Evolutionary conservation across 768 basidiomycete genomes (phyloP).

Genomic region (Coprinopsis sp.): DNA sequence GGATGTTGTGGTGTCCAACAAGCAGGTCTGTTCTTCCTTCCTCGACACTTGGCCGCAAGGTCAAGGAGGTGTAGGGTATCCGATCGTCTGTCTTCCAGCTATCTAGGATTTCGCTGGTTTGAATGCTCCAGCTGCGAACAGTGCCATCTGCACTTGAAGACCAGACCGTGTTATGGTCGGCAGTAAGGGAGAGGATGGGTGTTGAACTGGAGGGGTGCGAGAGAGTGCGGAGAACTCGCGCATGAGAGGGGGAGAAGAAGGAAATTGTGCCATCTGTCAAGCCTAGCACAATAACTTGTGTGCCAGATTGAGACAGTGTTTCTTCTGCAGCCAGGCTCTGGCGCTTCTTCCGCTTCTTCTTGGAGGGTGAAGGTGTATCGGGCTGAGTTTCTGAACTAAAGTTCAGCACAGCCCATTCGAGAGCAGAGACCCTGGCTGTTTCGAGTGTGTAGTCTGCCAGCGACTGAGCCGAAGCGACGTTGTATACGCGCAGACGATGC

Average conservation of each 20-base stretch:
- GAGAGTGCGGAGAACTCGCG: slow-evolving; percentile 49
- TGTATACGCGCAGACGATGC: slow-evolving; percentile 63
- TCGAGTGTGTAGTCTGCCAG: slow-evolving; percentile 56
- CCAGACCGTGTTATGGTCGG: slow-evolving; percentile 39
- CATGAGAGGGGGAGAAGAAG: slow-evolving; percentile 60
- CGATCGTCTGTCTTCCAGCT: slow-evolving; percentile 56
- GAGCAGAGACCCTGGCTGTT: slow-evolving; percentile 47
- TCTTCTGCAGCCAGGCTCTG: slow-evolving; percentile 23
- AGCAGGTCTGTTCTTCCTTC: slow-evolving; percentile 44
- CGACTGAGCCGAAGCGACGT: slow-evolving; percentile 49
- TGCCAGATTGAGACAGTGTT: slow-evolving; percentile 20
- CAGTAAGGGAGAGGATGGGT: slow-evolving; percentile 45
- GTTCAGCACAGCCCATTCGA: slow-evolving; percentile 47
- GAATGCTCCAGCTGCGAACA: slow-evolving; percentile 54
- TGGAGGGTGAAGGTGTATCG: slow-evolving; percentile 34
- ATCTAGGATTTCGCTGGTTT: slow-evolving; percentile 42
- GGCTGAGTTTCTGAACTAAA: slow-evolving; percentile 16
- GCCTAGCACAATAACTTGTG: slow-evolving; percentile 51
- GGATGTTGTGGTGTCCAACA: slow-evolving; percentile 57
- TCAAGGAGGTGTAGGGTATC: slow-evolving; percentile 52
- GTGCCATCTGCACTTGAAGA: slow-evolving; percentile 55
- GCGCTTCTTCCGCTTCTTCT: slow-evolving; percentile 54
- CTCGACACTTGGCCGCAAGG: slow-evolving; percentile 35
- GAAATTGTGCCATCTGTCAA: slow-evolving; percentile 55
- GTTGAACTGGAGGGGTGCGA: slow-evolving; percentile 52